Conservation (phyloP, 1,284 basidiomycete genomes). For the Heterobasidion occidentale region DNA sequence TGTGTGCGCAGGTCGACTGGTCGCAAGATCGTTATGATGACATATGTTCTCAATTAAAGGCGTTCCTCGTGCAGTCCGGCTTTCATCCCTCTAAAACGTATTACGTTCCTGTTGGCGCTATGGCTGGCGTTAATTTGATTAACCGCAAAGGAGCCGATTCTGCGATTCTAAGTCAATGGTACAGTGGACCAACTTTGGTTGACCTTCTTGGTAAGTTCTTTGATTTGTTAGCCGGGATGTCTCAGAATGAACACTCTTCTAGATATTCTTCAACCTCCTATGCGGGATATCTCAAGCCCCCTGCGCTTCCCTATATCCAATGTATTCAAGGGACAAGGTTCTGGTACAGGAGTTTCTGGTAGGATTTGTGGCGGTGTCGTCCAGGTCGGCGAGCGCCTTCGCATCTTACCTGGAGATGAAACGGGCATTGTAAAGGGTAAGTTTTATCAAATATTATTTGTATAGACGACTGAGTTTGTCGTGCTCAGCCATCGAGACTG, state of each 20-base stretch:
- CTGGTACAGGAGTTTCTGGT: slow-evolving; percentile 82
- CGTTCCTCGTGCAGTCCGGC: slow-evolving; percentile 85
- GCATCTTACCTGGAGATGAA: slow-evolving; percentile 90
- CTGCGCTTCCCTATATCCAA: slow-evolving; percentile 90
- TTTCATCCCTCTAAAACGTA: slow-evolving; percentile 74
- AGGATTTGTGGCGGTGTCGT: slow-evolving; percentile 83
- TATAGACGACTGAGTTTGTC: slow-evolving; percentile 4
- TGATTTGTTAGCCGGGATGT: background rate
- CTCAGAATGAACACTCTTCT: background rate
- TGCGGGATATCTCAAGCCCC: slow-evolving; percentile 70
- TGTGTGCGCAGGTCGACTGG: slow-evolving; percentile 67
- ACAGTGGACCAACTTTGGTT: slow-evolving; percentile 79
- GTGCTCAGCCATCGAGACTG: slow-evolving; percentile 76
- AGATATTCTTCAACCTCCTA: slow-evolving; percentile 82
- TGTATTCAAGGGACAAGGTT: slow-evolving; percentile 86
- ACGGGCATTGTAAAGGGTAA: slow-evolving; percentile 76
- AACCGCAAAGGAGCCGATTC: slow-evolving; percentile 40
- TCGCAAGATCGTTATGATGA: slow-evolving; percentile 78
- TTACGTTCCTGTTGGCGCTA: slow-evolving; percentile 88
- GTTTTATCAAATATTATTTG: slow-evolving; percentile 8
- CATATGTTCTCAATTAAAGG: slow-evolving; percentile 67
- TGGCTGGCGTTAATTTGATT: slow-evolving; percentile 84
- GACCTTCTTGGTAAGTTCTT: slow-evolving; percentile 63
- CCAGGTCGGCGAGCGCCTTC: slow-evolving; percentile 85
- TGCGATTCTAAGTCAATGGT: slow-evolving; percentile 63